Percentiles rank a stretch among this genome's conserved stretches.
Conservation (phyloP, 352 stramenopile genomes). For the Pythium aristosporum region DNA sequence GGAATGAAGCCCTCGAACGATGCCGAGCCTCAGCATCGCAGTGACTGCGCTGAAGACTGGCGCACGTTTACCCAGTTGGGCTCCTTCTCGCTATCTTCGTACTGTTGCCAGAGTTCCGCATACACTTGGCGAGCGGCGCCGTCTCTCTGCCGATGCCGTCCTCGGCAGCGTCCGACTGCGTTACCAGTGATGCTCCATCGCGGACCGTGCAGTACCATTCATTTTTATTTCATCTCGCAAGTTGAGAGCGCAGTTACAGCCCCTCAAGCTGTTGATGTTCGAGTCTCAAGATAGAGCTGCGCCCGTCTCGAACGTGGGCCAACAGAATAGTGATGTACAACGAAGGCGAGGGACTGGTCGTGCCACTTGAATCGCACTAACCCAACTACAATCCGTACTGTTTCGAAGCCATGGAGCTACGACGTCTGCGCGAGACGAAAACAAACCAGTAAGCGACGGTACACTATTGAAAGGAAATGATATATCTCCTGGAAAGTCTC, state of each 20-base stretch:
- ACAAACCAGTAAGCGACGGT: no score
- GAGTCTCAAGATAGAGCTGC: conserved; percentile 8
- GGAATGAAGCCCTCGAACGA: not conserved
- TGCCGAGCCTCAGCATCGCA: not conserved
- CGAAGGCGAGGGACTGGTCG: conserved; percentile 14
- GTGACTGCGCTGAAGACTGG: not conserved
- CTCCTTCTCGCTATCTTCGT: not conserved
- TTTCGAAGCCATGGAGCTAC: conserved; percentile 26
- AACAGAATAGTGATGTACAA: not conserved
- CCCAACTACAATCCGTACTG: conserved; percentile 24
- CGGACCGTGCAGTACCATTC: not conserved
- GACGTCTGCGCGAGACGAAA: conserved; percentile 25
- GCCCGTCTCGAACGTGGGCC: conserved; percentile 15
- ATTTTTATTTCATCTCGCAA: no score
- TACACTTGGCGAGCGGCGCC: not conserved
- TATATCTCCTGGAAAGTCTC: not conserved
- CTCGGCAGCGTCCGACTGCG: not conserved
- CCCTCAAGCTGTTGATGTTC: no score
- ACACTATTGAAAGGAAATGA: not conserved
- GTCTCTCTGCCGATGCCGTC: not conserved
- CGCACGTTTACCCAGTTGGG: not conserved
- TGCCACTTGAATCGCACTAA: conserved; percentile 32
- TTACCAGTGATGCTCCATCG: conserved; percentile 12
- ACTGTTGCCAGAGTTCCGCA: not conserved
- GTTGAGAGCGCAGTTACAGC: no score